Evolutionary conservation across 257 asterid genomes (phyloP).

Genomic region (Plectranthus barbatus): DNA sequence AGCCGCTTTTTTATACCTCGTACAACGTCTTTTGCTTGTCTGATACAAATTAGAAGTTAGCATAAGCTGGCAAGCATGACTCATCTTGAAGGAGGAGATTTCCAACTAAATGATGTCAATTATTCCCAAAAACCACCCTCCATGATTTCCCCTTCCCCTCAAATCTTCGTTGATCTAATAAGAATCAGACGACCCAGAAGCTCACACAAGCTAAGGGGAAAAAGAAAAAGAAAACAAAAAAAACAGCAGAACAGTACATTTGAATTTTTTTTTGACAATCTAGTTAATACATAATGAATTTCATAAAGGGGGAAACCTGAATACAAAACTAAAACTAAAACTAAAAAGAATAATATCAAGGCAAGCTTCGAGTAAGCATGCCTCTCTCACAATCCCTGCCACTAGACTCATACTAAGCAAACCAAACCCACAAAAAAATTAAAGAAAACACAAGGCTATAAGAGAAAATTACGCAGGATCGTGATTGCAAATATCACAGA

Average conservation of each 20-base stretch:
- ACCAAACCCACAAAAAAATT: neutral
- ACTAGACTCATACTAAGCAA: neutral
- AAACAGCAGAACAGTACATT: neutral
- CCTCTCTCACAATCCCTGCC: neutral
- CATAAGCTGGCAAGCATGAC: conserved; percentile 15
- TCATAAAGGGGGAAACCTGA: neutral
- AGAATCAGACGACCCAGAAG: neutral
- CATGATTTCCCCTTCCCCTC: too few species aligned
- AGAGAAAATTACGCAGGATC: conserved; percentile 75
- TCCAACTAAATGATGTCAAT: too few species aligned
- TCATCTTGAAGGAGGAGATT: neutral
- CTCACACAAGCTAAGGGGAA: conserved; percentile 6
- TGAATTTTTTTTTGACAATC: too few species aligned
- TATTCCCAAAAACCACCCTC: too few species aligned
- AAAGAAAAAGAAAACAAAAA: too few species aligned
- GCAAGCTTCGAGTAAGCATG: neutral
- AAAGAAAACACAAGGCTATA: neutral
- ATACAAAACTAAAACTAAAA: neutral
- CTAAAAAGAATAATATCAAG: neutral
- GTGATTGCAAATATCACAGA: conserved; percentile 93
- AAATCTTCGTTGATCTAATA: neutral
- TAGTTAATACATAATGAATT: too few species aligned
- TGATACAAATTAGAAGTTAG: conserved; percentile 25
- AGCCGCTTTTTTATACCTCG: conserved; percentile 87
- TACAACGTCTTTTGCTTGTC: conserved; percentile 94